A percentile compares a stretch with the other conserved stretches of the same genome.
These are phyloP conservation scores for Fraxinus excelsior DNA, from an alignment of 257 asterid species.

Conservation along the genomic window DNA sequence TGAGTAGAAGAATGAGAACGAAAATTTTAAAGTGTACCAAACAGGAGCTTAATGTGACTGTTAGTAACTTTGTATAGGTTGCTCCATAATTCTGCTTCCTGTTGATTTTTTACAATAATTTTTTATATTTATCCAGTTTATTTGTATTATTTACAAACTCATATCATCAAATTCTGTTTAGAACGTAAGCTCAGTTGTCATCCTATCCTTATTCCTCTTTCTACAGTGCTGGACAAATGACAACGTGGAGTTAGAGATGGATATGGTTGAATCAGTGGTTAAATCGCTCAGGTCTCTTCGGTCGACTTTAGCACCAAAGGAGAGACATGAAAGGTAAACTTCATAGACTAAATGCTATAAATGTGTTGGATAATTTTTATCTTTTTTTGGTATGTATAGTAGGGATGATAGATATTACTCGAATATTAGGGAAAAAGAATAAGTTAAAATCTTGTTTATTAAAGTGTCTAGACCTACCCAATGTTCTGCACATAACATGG, in stretches of 20 bases:
- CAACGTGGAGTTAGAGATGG: constrained; percentile 75
- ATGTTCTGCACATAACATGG: neutral
- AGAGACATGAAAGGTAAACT: constrained; percentile 68
- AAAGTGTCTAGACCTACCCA: neutral
- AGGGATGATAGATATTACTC: neutral
- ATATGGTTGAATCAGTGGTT: constrained; percentile 58
- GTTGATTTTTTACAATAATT: neutral
- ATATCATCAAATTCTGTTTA: constrained; percentile 2
- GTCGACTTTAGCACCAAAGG: constrained; percentile 67
- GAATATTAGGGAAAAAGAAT: neutral
- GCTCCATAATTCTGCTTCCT: neutral
- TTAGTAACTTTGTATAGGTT: neutral
- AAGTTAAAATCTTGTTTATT: too few relatives aligned
- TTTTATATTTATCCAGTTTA: constrained; percentile 1
- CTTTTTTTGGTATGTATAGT: too few relatives aligned
- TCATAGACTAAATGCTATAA: neutral
- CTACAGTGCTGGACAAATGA: constrained; percentile 78
- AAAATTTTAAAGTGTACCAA: too few relatives aligned
- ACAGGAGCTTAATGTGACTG: too few relatives aligned
- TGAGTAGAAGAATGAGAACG: too few relatives aligned
- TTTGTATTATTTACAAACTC: neutral
- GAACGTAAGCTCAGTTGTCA: constrained; percentile 8
- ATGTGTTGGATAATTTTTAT: neutral
- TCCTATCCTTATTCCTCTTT: constrained; percentile 8
- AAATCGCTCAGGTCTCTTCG: constrained; percentile 76